Evolutionary conservation across 2,329 filamentous ascomycete species (phyloP).

Genomic region (Aspergillus awamori): DNA sequence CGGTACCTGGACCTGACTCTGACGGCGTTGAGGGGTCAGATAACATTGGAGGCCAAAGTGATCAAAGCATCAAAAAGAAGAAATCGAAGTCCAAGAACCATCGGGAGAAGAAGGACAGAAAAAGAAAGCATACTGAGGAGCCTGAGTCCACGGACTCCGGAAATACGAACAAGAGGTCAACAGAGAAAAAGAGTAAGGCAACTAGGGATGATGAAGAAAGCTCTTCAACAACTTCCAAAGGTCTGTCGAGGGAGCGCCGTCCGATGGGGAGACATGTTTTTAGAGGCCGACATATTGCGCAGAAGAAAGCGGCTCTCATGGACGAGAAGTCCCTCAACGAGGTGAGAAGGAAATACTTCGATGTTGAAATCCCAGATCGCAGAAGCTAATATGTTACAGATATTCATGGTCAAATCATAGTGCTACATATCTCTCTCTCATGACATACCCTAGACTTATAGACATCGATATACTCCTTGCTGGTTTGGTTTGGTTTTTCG

Average conservation of each 20-base stretch:
- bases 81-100: slow-evolving; percentile 24
- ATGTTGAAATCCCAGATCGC: not conserved
- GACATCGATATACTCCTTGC: not conserved
- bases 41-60: not conserved
- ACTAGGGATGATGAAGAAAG: slow-evolving; percentile 45
- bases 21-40: slow-evolving; percentile 14
- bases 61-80: slow-evolving; percentile 22
- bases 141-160: not conserved
- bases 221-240: slow-evolving; percentile 49
- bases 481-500: not conserved
- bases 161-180: not conserved
- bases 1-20: not conserved
- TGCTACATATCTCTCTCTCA: not conserved
- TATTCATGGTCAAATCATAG: slow-evolving; percentile 41
- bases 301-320: slow-evolving; percentile 81
- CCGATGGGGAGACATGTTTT: slow-evolving; percentile 69
- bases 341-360: slow-evolving; percentile 52
- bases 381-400: slow-evolving; percentile 76
- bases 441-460: not conserved
- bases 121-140: slow-evolving; percentile 38
- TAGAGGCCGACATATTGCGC: slow-evolving; percentile 79
- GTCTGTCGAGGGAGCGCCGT: slow-evolving; percentile 51
- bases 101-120: slow-evolving; percentile 32
- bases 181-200: slow-evolving; percentile 23
- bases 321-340: slow-evolving; percentile 84